These are phyloP conservation scores for Ogataea chonburiensis DNA, from an alignment of 805 yeast genomes.

Conservation along the genomic window DNA sequence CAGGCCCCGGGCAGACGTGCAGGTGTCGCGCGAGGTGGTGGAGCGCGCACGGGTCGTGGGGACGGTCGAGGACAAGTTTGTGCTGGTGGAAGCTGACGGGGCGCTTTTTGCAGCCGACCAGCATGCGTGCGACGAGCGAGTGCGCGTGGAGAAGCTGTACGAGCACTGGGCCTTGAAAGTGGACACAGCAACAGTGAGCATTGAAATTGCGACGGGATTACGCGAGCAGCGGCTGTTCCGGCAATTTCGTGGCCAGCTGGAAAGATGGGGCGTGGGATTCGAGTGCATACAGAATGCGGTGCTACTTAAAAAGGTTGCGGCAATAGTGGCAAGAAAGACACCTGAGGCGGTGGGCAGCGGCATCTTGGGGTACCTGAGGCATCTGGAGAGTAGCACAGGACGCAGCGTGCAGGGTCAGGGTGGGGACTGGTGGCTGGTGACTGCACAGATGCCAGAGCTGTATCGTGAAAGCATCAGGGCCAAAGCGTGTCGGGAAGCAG, in stretches of 20 bases:
- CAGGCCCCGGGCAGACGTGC: slow-evolving; percentile 7
- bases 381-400: slow-evolving; percentile 38
- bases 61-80: slow-evolving; percentile 66
- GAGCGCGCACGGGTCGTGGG: slow-evolving; percentile 38
- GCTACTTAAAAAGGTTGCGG: slow-evolving; percentile 45
- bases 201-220: slow-evolving; percentile 25
- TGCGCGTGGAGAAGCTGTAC: slow-evolving; percentile 54
- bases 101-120: slow-evolving; percentile 59
- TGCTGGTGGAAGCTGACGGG: slow-evolving; percentile 40
- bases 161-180: slow-evolving; percentile 33
- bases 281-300: background rate
- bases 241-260: slow-evolving; percentile 17
- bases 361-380: slow-evolving; percentile 45
- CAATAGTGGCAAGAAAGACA: slow-evolving; percentile 20
- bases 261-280: slow-evolving; percentile 46
- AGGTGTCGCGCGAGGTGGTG: slow-evolving; percentile 26
- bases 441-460: slow-evolving; percentile 48
- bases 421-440: slow-evolving; percentile 38
- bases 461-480: slow-evolving; percentile 52
- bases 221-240: slow-evolving; percentile 36
- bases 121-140: slow-evolving; percentile 83
- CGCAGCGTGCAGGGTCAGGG: background rate
- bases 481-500: slow-evolving; percentile 65
- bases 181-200: background rate
- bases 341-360: slow-evolving; percentile 35